phyloP scores from a whole-genome alignment of 139 green algal genomes.

The Klebsormidium nitens region DNA sequence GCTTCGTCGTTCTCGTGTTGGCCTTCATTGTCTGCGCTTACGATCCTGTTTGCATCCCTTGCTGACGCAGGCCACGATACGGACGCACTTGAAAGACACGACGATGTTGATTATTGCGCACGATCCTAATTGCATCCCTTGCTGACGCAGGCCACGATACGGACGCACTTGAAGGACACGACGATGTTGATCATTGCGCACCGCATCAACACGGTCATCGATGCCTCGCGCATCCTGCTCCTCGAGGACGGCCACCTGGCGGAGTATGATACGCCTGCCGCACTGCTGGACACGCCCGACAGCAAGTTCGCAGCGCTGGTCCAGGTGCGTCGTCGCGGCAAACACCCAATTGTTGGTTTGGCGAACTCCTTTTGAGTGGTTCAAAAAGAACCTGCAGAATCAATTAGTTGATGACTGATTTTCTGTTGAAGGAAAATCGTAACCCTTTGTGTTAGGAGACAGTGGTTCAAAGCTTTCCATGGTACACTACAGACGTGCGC shows the following conservation, averaged over 20 bases:
- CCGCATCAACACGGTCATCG: constrained; percentile 74
- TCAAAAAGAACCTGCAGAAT: no score
- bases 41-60: no score
- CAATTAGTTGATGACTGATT: background rate
- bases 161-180: constrained; percentile 51
- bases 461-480: background rate
- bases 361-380: background rate
- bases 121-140: no score
- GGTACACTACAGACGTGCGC: background rate
- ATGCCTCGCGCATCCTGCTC: constrained; percentile 62
- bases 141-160: constrained; percentile 65
- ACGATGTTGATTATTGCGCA: constrained; percentile 67
- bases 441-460: background rate
- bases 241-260: constrained; percentile 54
- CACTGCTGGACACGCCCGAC: constrained; percentile 45
- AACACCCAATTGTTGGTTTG: background rate
- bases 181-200: constrained; percentile 67
- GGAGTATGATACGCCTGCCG: constrained; percentile 49
- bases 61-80: constrained; percentile 65
- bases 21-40: no score
- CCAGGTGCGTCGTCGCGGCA: no score
- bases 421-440: background rate
- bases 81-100: constrained; percentile 51
- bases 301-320: constrained; percentile 31
- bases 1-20: no score